Evolutionary conservation across 2,329 filamentous ascomycete genomes (phyloP).

Genomic region (Tricladium varicosporioides): DNA sequence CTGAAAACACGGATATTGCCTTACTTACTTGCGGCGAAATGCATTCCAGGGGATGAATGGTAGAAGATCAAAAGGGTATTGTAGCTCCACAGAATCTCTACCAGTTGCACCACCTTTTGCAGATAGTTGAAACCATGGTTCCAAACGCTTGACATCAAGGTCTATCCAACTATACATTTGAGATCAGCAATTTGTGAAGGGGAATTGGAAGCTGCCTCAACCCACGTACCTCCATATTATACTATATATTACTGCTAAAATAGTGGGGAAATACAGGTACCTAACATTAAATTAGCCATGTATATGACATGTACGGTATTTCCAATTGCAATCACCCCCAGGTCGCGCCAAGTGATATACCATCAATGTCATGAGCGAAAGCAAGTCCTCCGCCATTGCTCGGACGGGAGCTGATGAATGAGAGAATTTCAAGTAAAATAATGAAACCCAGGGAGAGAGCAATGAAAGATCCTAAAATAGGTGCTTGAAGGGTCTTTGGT

Average conservation of each 20-base stretch:
- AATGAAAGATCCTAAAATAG: conserved; percentile 40
- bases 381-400: conserved; percentile 39
- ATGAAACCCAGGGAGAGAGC: conserved; percentile 41
- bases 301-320: neutral
- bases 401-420: conserved; percentile 25
- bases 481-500: conserved; percentile 36
- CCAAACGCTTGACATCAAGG: conserved; percentile 55
- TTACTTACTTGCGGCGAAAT: conserved; percentile 26
- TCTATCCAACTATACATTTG: conserved; percentile 49
- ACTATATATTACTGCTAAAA: conserved; percentile 53
- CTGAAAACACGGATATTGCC: neutral
- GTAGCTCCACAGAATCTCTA: conserved; percentile 46
- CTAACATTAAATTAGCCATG: neutral
- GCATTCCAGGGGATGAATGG: conserved; percentile 43
- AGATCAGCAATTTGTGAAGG: neutral
- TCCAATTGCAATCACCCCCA: conserved; percentile 34
- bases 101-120: conserved; percentile 42
- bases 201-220: neutral
- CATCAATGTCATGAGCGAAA: conserved; percentile 24
- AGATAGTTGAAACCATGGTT: conserved; percentile 59
- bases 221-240: conserved; percentile 45
- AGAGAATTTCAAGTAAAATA: conserved; percentile 43
- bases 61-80: conserved; percentile 52
- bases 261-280: conserved; percentile 49
- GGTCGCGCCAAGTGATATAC: conserved; percentile 36